Evolutionary conservation across 2,329 filamentous ascomycete species (phyloP).

Genomic region (Aspergillus brunneoviolaceus): DNA sequence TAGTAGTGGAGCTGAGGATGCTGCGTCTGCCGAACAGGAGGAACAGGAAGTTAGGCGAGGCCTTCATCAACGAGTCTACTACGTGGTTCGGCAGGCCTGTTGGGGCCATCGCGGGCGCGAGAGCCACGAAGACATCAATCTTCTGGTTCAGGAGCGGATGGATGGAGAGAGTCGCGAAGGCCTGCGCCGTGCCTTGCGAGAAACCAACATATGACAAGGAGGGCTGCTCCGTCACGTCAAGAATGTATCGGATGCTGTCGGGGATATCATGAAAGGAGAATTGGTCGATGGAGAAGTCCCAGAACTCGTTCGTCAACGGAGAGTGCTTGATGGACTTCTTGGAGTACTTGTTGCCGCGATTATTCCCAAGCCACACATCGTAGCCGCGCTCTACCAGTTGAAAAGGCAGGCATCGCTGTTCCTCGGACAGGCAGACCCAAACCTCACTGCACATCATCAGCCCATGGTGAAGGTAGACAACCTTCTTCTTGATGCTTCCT

Average conservation of each 20-base stretch:
- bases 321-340: constrained; percentile 83
- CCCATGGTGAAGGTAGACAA: constrained; percentile 93
- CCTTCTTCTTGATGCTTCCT: constrained; percentile 71
- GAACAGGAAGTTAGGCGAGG: constrained; percentile 87
- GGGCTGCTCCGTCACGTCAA: constrained; percentile 75
- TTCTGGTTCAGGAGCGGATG: constrained; percentile 90
- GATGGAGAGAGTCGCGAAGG: constrained; percentile 88
- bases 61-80: constrained; percentile 89
- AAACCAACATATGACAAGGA: constrained; percentile 96
- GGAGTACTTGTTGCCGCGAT: constrained; percentile 97
- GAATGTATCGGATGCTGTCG: constrained; percentile 87
- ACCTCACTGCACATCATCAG: constrained; percentile 99
- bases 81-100: constrained; percentile 85
- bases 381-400: constrained; percentile 85
- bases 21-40: constrained; percentile 88
- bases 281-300: constrained; percentile 98
- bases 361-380: constrained; percentile 97
- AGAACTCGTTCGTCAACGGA: constrained; percentile 76
- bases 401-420: constrained; percentile 82
- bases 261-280: constrained; percentile 98
- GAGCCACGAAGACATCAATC: constrained; percentile 91
- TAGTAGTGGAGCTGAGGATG: constrained; percentile 87
- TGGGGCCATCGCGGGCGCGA: constrained; percentile 95
- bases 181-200: constrained; percentile 94
- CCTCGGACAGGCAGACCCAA: constrained; percentile 90